Conservation (phyloP, 495 filamentous ascomycete genomes). For the Penicillium goetzii region DNA sequence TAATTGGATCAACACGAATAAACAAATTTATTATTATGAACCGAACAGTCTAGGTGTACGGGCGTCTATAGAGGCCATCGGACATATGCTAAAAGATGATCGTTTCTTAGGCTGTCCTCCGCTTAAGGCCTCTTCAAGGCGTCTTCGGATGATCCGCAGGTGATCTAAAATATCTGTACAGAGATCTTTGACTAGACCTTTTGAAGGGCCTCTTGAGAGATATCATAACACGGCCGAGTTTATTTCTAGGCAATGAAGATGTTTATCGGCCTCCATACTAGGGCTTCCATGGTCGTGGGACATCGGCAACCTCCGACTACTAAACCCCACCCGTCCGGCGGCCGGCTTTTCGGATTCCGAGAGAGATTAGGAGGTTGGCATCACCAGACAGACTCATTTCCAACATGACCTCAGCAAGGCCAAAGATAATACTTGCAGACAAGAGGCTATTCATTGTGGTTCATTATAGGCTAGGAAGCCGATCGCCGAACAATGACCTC, state of each 20-base stretch:
- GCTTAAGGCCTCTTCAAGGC: neutral
- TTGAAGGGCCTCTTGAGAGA: neutral
- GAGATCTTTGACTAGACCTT: neutral
- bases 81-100: too few species aligned
- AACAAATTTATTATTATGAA: neutral
- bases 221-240: neutral
- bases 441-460: neutral
- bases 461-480: neutral
- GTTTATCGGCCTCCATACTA: too few species aligned
- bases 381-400: neutral
- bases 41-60: neutral
- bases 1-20: slow-evolving; percentile 20
- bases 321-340: neutral
- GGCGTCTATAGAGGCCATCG: neutral
- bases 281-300: neutral
- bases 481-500: slow-evolving; percentile 3
- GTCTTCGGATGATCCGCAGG: too few species aligned
- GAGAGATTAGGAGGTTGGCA: neutral
- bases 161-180: too few species aligned
- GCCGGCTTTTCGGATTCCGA: neutral
- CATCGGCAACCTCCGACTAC: neutral
- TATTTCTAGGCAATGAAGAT: neutral
- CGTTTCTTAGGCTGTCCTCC: neutral
- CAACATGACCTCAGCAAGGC: neutral
- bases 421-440: neutral